These are phyloP conservation scores for Phialophora tarda DNA, from an alignment of 2,329 filamentous ascomycete species.

Conservation along the genomic window DNA sequence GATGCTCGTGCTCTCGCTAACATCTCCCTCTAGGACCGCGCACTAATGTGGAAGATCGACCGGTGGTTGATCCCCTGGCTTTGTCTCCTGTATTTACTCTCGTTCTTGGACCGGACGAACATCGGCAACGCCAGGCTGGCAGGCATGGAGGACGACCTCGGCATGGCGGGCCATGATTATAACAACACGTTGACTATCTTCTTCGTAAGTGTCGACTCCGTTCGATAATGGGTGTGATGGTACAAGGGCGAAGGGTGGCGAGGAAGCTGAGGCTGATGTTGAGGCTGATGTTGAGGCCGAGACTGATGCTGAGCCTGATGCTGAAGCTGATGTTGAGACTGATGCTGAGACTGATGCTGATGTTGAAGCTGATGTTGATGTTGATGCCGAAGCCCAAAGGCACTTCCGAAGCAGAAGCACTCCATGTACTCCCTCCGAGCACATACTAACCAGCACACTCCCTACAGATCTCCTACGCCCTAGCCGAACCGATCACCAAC, in stretches of 20 bases:
- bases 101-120: slow-evolving; percentile 46
- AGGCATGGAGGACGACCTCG: slow-evolving; percentile 40
- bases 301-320: too few relatives aligned
- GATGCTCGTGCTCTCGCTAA: neutral
- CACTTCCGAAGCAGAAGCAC: too few relatives aligned
- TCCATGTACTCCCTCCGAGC: too few relatives aligned
- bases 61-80: slow-evolving; percentile 36
- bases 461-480: slow-evolving; percentile 72
- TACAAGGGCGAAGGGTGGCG: too few relatives aligned
- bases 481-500: slow-evolving; percentile 78
- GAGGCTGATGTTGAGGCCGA: too few relatives aligned
- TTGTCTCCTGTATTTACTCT: slow-evolving; percentile 41
- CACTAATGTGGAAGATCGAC: slow-evolving; percentile 46
- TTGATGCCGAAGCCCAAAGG: too few relatives aligned
- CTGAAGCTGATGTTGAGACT: too few relatives aligned
- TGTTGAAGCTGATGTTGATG: too few relatives aligned
- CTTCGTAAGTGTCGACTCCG: slow-evolving; percentile 44
- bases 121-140: slow-evolving; percentile 47
- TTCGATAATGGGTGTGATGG: too few relatives aligned
- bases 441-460: slow-evolving; percentile 58
- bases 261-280: too few relatives aligned
- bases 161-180: slow-evolving; percentile 37
- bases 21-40: slow-evolving; percentile 45
- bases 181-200: slow-evolving; percentile 68
- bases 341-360: too few relatives aligned